Evolutionary conservation across 1,139 yeast genomes (phyloP).

Genomic region (Yamadazyma siamensis): DNA sequence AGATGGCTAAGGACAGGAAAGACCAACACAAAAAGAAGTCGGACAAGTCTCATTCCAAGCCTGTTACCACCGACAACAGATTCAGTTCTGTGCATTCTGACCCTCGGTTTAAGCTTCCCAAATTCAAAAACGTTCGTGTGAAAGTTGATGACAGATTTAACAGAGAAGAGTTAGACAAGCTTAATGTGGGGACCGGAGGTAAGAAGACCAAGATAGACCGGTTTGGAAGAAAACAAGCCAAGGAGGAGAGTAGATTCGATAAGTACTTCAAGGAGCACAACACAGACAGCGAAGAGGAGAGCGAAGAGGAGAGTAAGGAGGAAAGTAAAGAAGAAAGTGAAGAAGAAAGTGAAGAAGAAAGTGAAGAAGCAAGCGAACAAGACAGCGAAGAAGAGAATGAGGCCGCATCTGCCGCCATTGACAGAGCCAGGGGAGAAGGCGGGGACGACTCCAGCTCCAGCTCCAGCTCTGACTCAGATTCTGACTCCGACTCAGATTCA

Average conservation of each 20-base stretch:
- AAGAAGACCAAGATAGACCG: conserved; percentile 68
- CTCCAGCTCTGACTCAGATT: conserved; percentile 19
- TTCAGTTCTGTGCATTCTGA: conserved; percentile 79
- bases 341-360: conserved; percentile 13
- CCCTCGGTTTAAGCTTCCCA: conserved; percentile 82
- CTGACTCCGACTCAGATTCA: conserved; percentile 29
- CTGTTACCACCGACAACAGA: conserved; percentile 64
- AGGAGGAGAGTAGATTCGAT: conserved; percentile 48
- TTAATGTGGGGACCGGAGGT: conserved; percentile 47
- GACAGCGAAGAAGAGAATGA: conserved; percentile 21
- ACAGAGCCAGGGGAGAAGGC: conserved; percentile 71
- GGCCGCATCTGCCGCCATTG: conserved; percentile 26
- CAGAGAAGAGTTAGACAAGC: conserved; percentile 61
- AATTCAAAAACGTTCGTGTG: conserved; percentile 65
- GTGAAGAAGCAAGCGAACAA: conserved; percentile 10
- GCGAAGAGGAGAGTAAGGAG: conserved; percentile 12
- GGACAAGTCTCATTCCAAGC: conserved; percentile 10
- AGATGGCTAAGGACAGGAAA: conserved; percentile 22
- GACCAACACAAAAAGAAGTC: conserved; percentile 5
- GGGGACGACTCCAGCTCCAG: conserved; percentile 16
- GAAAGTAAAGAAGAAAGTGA: conserved; percentile 14
- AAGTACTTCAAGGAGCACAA: conserved; percentile 50
- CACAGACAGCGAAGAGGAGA: conserved; percentile 14
- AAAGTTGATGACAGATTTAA: conserved; percentile 86
- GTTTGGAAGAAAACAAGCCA: conserved; percentile 72